A percentile compares a stretch with the other conserved stretches of the same genome.
phyloP scores from a whole-genome alignment of 2,329 filamentous ascomycete genomes.

The Bipolaris sorokiniana region DNA sequence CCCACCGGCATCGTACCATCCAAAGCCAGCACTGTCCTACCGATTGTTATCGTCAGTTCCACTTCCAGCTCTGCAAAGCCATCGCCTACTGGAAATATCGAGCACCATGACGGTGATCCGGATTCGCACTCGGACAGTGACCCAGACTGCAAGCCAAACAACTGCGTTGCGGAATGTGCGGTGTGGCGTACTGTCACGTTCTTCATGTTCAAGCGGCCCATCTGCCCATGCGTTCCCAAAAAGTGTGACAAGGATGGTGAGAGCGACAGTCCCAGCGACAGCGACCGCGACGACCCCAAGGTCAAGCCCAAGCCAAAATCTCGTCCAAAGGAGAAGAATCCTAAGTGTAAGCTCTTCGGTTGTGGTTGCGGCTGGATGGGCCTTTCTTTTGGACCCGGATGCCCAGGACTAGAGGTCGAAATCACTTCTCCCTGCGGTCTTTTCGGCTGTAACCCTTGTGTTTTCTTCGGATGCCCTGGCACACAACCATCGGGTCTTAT shows the following conservation, averaged over 20 bases:
- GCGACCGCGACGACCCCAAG: conserved; percentile 10
- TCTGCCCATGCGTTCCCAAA: conserved; percentile 19
- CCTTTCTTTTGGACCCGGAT: conserved; percentile 27
- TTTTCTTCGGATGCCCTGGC: conserved; percentile 23
- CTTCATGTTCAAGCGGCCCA: conserved; percentile 12
- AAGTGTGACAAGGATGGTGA: conserved; percentile 17
- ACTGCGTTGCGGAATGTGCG: conserved; percentile 17
- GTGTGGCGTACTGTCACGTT: conserved; percentile 13
- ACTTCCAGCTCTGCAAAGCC: background rate
- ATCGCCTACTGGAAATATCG: background rate
- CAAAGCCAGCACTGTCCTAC: no score
- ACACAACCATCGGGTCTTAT: conserved; percentile 14
- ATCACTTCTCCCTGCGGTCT: conserved; percentile 20
- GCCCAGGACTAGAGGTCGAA: conserved; percentile 8
- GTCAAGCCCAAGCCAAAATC: conserved; percentile 11
- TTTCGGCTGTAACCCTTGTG: conserved; percentile 28
- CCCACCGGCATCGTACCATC: background rate
- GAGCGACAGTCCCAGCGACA: conserved; percentile 15
- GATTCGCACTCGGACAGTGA: conserved; percentile 13
- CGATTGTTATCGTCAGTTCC: background rate
- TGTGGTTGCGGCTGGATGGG: conserved; percentile 37
- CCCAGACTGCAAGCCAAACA: conserved; percentile 16
- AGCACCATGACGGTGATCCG: conserved; percentile 7
- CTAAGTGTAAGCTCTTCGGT: conserved; percentile 25
- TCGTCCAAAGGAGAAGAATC: conserved; percentile 3